Evolutionary conservation across 495 filamentous ascomycete species (phyloP).

Genomic region (Arthonia radiata): DNA sequence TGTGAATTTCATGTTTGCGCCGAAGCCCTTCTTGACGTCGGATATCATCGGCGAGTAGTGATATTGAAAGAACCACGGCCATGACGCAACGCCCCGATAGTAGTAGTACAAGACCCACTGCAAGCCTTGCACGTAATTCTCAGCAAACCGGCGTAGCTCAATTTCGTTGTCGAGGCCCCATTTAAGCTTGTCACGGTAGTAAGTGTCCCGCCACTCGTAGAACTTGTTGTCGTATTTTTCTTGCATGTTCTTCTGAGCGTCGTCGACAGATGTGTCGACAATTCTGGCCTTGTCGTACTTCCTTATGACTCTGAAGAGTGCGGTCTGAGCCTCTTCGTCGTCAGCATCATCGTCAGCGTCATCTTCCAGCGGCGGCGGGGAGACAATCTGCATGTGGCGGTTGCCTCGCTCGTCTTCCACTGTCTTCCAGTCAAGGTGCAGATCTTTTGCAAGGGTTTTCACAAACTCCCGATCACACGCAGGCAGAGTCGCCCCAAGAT

Average conservation of each 20-base stretch:
- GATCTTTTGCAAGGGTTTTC: conserved; percentile 58
- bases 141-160: conserved; percentile 58
- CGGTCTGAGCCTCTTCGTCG: conserved; percentile 68
- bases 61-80: conserved; percentile 94
- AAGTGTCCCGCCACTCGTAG: conserved; percentile 71
- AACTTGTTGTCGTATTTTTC: conserved; percentile 72
- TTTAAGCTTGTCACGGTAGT: conserved; percentile 73
- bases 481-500: conserved; percentile 49
- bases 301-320: conserved; percentile 59
- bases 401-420: conserved; percentile 53
- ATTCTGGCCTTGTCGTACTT: conserved; percentile 76
- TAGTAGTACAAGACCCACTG: conserved; percentile 99
- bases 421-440: conserved; percentile 62
- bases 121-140: conserved; percentile 93
- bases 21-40: conserved; percentile 75
- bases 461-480: conserved; percentile 83
- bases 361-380: conserved; percentile 16
- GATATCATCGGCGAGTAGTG: conserved; percentile 95
- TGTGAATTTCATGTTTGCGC: conserved; percentile 72
- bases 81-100: conserved; percentile 86
- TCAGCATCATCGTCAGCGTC: conserved; percentile 38
- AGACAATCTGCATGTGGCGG: conserved; percentile 43
- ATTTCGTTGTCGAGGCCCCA: conserved; percentile 69
- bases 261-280: conserved; percentile 52
- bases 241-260: conserved; percentile 52